These are phyloP conservation scores for Gossypium rotundifolium DNA, from an alignment of 345 rosid species.

Conservation along the genomic window DNA sequence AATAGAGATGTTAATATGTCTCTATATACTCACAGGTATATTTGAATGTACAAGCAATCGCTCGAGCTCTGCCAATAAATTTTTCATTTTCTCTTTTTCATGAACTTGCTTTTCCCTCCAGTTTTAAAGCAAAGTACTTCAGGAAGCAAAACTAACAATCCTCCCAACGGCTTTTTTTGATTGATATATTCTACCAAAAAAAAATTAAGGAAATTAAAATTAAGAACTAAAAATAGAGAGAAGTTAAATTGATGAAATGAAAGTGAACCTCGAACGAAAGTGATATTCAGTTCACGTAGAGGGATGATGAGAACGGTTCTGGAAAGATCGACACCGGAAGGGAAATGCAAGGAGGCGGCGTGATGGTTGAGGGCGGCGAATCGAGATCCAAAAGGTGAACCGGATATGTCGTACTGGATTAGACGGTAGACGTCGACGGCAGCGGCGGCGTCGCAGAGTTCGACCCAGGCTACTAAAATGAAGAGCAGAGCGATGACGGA, in stretches of 20 bases:
- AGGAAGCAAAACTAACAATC: slow-evolving; percentile 83
- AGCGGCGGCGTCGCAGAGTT: slow-evolving; percentile 94
- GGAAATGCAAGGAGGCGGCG: slow-evolving; percentile 70
- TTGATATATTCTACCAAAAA: slow-evolving; percentile 57
- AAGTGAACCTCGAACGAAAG: slow-evolving; percentile 53
- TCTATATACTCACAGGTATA: slow-evolving; percentile 66
- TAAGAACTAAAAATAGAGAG: background rate
- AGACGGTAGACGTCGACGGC: slow-evolving; percentile 96
- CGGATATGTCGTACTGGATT: slow-evolving; percentile 90
- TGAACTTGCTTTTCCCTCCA: slow-evolving; percentile 20
- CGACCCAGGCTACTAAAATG: slow-evolving; percentile 75
- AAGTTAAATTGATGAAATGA: background rate
- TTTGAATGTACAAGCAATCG: slow-evolving; percentile 61
- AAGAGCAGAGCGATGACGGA: slow-evolving; percentile 60
- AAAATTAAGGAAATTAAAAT: background rate
- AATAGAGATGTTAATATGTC: background rate
- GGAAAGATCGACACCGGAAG: slow-evolving; percentile 80
- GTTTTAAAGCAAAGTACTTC: slow-evolving; percentile 48
- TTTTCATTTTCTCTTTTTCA: slow-evolving; percentile 40
- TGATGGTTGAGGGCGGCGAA: slow-evolving; percentile 85
- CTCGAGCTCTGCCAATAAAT: slow-evolving; percentile 54
- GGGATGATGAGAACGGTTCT: slow-evolving; percentile 86
- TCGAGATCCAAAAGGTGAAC: slow-evolving; percentile 88
- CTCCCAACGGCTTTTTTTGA: slow-evolving; percentile 68
- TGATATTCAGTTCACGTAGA: slow-evolving; percentile 59